Evolutionary conservation across 805 yeast genomes (phyloP).

Genomic region (Suhomyces xylopsoci): DNA sequence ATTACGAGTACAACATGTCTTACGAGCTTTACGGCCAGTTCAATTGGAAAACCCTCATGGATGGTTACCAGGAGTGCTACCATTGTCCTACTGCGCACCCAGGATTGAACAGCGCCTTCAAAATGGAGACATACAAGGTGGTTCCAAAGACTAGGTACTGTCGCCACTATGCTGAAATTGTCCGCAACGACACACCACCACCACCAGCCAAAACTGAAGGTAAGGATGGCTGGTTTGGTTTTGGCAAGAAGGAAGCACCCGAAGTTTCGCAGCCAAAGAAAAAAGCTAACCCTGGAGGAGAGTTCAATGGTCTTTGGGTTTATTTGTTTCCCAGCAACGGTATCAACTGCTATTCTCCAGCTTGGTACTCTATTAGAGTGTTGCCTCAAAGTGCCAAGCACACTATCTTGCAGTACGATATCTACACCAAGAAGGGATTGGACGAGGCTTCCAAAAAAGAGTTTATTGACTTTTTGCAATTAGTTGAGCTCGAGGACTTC

Average conservation of each 20-base stretch:
- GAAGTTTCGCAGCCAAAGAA: slow-evolving; percentile 5
- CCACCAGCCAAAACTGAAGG: slow-evolving; percentile 27
- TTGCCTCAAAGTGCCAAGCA: slow-evolving; percentile 52
- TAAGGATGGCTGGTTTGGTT: slow-evolving; percentile 52
- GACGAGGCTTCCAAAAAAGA: slow-evolving; percentile 52
- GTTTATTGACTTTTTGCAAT: slow-evolving; percentile 60
- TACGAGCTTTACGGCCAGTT: slow-evolving; percentile 61
- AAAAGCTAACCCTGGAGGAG: slow-evolving; percentile 56
- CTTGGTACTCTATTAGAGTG: slow-evolving; percentile 62
- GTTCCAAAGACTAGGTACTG: slow-evolving; percentile 58
- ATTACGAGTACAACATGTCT: slow-evolving; percentile 63
- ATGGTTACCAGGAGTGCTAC: slow-evolving; percentile 66
- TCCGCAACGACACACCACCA: slow-evolving; percentile 27
- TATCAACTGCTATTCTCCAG: slow-evolving; percentile 62
- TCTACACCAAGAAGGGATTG: slow-evolving; percentile 58
- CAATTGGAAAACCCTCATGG: slow-evolving; percentile 68
- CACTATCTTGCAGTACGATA: slow-evolving; percentile 58
- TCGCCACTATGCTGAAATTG: slow-evolving; percentile 58
- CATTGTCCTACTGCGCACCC: slow-evolving; percentile 71
- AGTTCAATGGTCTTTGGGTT: slow-evolving; percentile 61
- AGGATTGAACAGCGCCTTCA: slow-evolving; percentile 54
- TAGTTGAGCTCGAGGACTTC: slow-evolving; percentile 58
- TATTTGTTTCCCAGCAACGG: slow-evolving; percentile 61
- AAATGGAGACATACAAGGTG: slow-evolving; percentile 63
- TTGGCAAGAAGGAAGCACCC: slow-evolving; percentile 33